A percentile compares a stretch with the other conserved stretches of the same genome.
Evolutionary conservation across 2,329 filamentous ascomycete genomes (phyloP).

Genomic region (Cylindrodendrum hubeiense): DNA sequence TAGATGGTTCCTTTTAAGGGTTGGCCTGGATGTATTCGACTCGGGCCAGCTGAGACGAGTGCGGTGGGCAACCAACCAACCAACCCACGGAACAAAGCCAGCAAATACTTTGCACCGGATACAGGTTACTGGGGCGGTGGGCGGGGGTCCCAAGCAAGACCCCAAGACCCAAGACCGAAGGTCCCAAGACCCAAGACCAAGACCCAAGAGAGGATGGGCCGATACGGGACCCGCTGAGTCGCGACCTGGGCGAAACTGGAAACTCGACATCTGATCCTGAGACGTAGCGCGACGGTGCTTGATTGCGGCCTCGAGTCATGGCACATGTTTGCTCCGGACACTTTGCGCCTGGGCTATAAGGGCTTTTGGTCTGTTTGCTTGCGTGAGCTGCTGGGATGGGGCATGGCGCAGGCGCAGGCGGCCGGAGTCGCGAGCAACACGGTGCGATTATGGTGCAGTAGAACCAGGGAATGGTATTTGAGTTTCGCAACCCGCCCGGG

Average conservation of each 20-base stretch:
- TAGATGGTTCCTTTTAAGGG: conserved; percentile 16
- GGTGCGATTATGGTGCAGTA: conserved; percentile 7
- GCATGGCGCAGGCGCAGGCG: not conserved
- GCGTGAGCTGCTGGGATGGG: conserved; percentile 13
- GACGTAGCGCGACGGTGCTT: conserved; percentile 20
- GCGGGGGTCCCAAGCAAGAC: not conserved
- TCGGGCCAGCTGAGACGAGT: conserved; percentile 18
- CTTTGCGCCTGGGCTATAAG: conserved; percentile 6
- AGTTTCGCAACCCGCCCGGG: conserved; percentile 8
- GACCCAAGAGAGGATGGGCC: conserved; percentile 32
- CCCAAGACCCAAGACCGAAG: too few relatives aligned
- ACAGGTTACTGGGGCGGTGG: conserved; percentile 8
- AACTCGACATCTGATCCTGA: conserved; percentile 35
- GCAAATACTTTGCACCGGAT: conserved; percentile 17
- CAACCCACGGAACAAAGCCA: conserved; percentile 7
- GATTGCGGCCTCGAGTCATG: conserved; percentile 34
- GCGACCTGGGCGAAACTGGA: conserved; percentile 28
- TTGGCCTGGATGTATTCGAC: conserved; percentile 6
- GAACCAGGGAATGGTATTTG: conserved; percentile 2
- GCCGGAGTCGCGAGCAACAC: conserved; percentile 11
- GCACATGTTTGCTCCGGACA: conserved; percentile 11
- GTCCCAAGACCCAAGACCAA: not conserved
- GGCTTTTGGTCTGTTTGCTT: conserved; percentile 11
- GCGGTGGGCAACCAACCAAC: conserved; percentile 1
- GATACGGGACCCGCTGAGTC: conserved; percentile 34